Evolutionary conservation across 192 early-diverging fungal genomes (phyloP).

Genomic region (Fimicolochytrium jonesii): DNA sequence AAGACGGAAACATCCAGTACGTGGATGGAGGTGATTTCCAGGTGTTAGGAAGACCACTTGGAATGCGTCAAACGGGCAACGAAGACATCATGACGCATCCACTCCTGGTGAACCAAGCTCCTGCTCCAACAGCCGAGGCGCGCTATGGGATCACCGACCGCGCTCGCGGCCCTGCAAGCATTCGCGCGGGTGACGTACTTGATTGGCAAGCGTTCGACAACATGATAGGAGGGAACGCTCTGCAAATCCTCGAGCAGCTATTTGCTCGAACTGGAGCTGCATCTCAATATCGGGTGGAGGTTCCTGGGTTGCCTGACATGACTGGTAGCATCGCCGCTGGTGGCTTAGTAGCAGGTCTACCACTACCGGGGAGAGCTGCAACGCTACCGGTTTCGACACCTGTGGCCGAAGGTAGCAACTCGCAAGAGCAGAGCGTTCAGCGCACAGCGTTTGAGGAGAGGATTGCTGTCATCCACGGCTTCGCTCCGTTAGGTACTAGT

Average conservation of each 20-base stretch:
- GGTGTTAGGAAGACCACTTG: constrained; percentile 37
- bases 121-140: neutral
- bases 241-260: constrained; percentile 50
- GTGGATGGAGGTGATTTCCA: constrained; percentile 14
- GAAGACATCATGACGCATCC: constrained; percentile 66
- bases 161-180: constrained; percentile 1
- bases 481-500: constrained; percentile 60
- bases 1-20: constrained; percentile 9
- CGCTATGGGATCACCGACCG: neutral
- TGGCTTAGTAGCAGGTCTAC: constrained; percentile 15
- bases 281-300: constrained; percentile 9
- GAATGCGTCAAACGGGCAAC: constrained; percentile 19
- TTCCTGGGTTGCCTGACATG: constrained; percentile 4
- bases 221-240: constrained; percentile 54
- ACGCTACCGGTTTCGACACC: neutral
- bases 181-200: constrained; percentile 33
- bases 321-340: constrained; percentile 5
- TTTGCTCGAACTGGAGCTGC: constrained; percentile 26
- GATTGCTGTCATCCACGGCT: constrained; percentile 59
- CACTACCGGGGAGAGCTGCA: neutral
- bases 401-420: neutral
- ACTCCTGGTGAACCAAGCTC: constrained; percentile 49
- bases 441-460: constrained; percentile 15
- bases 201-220: constrained; percentile 64
- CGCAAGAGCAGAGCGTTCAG: neutral